Evolutionary conservation across 805 yeast genomes (phyloP).

Genomic region (Maudiozyma bulderi): DNA sequence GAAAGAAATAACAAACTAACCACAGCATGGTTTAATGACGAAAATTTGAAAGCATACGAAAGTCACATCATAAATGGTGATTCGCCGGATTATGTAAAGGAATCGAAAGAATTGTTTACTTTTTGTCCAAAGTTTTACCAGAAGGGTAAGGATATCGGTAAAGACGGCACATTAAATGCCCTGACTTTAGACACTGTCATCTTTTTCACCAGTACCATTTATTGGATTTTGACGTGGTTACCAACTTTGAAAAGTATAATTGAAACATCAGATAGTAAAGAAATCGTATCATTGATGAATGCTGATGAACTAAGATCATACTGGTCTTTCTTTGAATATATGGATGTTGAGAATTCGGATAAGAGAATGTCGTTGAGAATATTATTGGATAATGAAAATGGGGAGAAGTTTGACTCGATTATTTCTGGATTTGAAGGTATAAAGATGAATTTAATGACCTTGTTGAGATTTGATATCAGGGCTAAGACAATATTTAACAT

Average conservation of each 20-base stretch:
- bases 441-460: conserved; percentile 13
- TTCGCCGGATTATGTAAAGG: conserved; percentile 16
- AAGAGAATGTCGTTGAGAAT: conserved; percentile 12
- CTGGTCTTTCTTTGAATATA: conserved; percentile 35
- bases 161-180: conserved; percentile 46
- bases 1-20: conserved; percentile 19
- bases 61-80: conserved; percentile 22
- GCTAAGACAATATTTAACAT: conserved; percentile 23
- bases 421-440: conserved; percentile 12
- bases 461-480: conserved; percentile 24
- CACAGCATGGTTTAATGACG: conserved; percentile 31
- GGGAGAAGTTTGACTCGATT: conserved; percentile 13
- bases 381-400: conserved; percentile 13
- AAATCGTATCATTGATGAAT: conserved; percentile 5
- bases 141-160: conserved; percentile 24
- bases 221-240: conserved; percentile 54
- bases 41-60: conserved; percentile 27
- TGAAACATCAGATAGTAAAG: conserved; percentile 4
- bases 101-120: conserved; percentile 22
- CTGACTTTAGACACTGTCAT: conserved; percentile 43
- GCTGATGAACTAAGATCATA: conserved; percentile 28
- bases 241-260: conserved; percentile 41
- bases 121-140: conserved; percentile 25
- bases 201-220: conserved; percentile 43
- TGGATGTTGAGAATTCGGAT: conserved; percentile 12